Conservation (phyloP, 2,329 filamentous ascomycete genomes). For the Cryphonectria carpinicola region DNA sequence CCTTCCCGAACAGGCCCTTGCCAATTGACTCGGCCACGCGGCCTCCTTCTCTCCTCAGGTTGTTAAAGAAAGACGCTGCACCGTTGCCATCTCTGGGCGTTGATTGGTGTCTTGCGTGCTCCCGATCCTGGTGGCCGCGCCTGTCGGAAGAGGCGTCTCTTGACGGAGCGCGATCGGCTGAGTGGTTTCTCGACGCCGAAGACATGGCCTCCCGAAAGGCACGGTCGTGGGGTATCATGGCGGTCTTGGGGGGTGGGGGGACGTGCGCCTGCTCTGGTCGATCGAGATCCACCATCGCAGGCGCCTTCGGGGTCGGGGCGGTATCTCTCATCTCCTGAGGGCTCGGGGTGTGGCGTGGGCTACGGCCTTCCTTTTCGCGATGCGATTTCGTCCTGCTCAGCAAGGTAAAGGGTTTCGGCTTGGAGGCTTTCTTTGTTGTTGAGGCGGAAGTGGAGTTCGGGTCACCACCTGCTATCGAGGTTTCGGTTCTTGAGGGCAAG, state of each 20-base stretch:
- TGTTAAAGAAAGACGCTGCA: conserved; percentile 66
- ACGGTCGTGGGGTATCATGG: conserved; percentile 67
- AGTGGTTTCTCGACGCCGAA: conserved; percentile 69
- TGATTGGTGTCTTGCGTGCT: conserved; percentile 53
- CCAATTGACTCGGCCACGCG: conserved; percentile 81
- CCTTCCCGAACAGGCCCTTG: conserved; percentile 82
- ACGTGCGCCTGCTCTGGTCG: conserved; percentile 44
- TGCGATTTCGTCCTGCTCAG: conserved; percentile 57
- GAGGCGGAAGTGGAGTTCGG: conserved; percentile 31
- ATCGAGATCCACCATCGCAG: conserved; percentile 36
- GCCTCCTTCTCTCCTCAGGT: conserved; percentile 71
- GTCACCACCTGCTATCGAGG: conserved; percentile 56
- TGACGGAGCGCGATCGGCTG: conserved; percentile 65
- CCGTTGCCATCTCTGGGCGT: conserved; percentile 66
- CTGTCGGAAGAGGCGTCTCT: conserved; percentile 49
- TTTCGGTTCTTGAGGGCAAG: conserved; percentile 54
- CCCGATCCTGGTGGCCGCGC: conserved; percentile 51
- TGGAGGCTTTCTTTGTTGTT: conserved; percentile 48
- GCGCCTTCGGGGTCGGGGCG: conserved; percentile 33
- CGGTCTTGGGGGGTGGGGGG: conserved; percentile 59
- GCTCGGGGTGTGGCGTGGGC: conserved; percentile 33
- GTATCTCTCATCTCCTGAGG: conserved; percentile 38
- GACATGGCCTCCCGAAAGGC: conserved; percentile 70
- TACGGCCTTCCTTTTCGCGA: conserved; percentile 52
- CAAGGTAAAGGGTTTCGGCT: conserved; percentile 59